Base-by-base conservation (phyloP, 768 basidiomycete genomes). In the Lactifluus subvellereus region DNA sequence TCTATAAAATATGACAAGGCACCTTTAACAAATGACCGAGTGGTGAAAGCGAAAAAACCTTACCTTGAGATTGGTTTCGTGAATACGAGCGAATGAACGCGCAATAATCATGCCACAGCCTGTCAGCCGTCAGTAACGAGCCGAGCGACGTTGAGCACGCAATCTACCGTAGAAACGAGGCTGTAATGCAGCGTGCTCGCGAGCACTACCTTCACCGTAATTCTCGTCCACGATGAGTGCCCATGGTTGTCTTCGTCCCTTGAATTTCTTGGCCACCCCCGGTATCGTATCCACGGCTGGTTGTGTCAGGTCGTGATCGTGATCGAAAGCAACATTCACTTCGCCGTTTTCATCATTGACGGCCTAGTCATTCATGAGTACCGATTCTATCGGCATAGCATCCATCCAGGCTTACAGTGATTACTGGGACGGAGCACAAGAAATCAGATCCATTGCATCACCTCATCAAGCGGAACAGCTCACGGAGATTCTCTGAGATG, bases 111-210 rank as follows among this genome's bases (percentile, higher is more conserved):
- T 77, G 6, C 82, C 83, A 70, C 93, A 94, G 18, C 96, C 92
- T 88, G 66, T 11, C 40, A 30, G n/a, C 58, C 27, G 48, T 61
- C 33, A 55, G 54, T 40, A 18, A 33, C 42, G 11, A 27, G 18
- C 54, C 30, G 43, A 60, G 48, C 27, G 43, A 27, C n/a, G 22
- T 27, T 33, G 14, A 37, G 16, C 47, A 37, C 18, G 13, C 4
- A 11, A 68, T 75, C 49, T 69, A 87, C 90, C 92, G 67, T 92
- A 94, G 77, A 94, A 97, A 20, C 97, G 84, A 30, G 97, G 97
- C 72, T 98, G 96, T 38, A 99, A 79, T 22, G 97, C 94, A 40
- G 97, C 97, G 73, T 99, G 97, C 75, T 99, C 97, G 59, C 97
- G 84, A 8, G 97, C 97, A 69, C 92, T 95, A 33, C 97, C 97